phyloP scores from a whole-genome alignment of 345 rosid genomes.

The Gossypium anomalum region DNA sequence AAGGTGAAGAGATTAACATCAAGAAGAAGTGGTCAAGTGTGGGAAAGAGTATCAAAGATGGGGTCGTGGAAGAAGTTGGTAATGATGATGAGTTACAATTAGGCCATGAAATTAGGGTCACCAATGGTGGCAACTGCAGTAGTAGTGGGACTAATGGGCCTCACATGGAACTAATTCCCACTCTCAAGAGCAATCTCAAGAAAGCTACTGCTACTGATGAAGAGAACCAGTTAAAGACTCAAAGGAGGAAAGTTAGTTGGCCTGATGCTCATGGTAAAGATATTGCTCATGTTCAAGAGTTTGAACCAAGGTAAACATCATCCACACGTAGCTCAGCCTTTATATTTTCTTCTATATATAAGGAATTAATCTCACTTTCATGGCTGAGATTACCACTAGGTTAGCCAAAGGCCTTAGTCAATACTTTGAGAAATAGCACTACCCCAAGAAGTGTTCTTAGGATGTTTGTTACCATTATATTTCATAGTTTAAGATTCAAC shows the following conservation, averaged over 20 bases:
- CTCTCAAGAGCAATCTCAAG: slow-evolving; percentile 64
- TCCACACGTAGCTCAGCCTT: not conserved
- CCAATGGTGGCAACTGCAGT: slow-evolving; percentile 13
- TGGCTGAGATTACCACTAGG: not conserved
- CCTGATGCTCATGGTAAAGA: slow-evolving; percentile 74
- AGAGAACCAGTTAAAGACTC: slow-evolving; percentile 22
- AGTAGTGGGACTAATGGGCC: slow-evolving; percentile 16
- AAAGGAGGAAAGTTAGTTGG: slow-evolving; percentile 73
- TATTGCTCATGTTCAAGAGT: slow-evolving; percentile 71
- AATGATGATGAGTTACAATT: not conserved
- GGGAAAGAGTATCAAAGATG: slow-evolving; percentile 32
- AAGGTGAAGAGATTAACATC: slow-evolving; percentile 19
- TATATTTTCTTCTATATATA: not conserved
- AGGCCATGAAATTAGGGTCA: slow-evolving; percentile 17
- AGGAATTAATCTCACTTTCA: no score
- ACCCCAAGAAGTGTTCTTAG: no score
- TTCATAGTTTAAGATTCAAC: not conserved
- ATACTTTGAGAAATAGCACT: not conserved
- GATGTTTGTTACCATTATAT: no score
- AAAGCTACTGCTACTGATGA: slow-evolving; percentile 19
- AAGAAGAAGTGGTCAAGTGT: slow-evolving; percentile 24
- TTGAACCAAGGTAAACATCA: slow-evolving; percentile 55
- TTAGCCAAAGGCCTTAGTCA: not conserved
- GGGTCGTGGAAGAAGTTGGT: slow-evolving; percentile 26
- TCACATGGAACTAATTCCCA: slow-evolving; percentile 25